phyloP scores from a whole-genome alignment of 2,329 filamentous ascomycete species.

The Pseudogymnoascus sp. region DNA sequence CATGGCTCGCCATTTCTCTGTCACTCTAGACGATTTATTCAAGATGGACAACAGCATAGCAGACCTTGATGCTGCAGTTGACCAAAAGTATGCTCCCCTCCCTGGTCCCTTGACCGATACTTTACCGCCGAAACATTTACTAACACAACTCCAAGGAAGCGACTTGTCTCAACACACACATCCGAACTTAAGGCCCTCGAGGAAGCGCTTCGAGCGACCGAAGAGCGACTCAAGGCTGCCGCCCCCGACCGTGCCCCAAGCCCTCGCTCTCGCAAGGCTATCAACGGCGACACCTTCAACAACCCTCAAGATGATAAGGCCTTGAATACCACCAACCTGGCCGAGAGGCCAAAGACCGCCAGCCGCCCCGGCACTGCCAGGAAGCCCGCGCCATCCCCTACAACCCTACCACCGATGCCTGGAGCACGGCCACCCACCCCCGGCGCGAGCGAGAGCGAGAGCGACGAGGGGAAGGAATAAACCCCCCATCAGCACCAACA shows the following conservation, averaged over 20 bases:
- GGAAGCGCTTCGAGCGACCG: conserved; percentile 74
- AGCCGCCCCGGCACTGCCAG: conserved; percentile 11
- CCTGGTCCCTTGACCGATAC: not conserved
- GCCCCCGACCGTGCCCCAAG: conserved; percentile 14
- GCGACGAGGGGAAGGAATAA: conserved; percentile 4
- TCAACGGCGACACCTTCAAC: conserved; percentile 19
- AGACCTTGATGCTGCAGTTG: conserved; percentile 65
- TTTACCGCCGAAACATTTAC: conserved; percentile 10
- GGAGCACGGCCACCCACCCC: conserved; percentile 28
- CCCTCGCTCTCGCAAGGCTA: conserved; percentile 18
- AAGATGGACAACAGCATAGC: conserved; percentile 73
- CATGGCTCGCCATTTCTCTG: conserved; percentile 79
- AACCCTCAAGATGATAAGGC: conserved; percentile 11
- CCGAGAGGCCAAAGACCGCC: conserved; percentile 14
- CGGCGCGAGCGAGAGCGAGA: conserved; percentile 29
- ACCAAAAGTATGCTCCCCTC: conserved; percentile 58
- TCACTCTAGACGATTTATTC: conserved; percentile 82
- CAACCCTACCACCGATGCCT: conserved; percentile 18
- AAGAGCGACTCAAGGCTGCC: conserved; percentile 58
- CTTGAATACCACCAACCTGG: conserved; percentile 17
- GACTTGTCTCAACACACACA: conserved; percentile 64
- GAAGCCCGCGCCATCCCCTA: not conserved
- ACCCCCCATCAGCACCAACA: not conserved
- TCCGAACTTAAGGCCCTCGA: conserved; percentile 82
- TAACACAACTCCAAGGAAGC: conserved; percentile 53